Evolutionary conservation across 768 basidiomycete genomes (phyloP).

Genomic region (Trametes cubensis): DNA sequence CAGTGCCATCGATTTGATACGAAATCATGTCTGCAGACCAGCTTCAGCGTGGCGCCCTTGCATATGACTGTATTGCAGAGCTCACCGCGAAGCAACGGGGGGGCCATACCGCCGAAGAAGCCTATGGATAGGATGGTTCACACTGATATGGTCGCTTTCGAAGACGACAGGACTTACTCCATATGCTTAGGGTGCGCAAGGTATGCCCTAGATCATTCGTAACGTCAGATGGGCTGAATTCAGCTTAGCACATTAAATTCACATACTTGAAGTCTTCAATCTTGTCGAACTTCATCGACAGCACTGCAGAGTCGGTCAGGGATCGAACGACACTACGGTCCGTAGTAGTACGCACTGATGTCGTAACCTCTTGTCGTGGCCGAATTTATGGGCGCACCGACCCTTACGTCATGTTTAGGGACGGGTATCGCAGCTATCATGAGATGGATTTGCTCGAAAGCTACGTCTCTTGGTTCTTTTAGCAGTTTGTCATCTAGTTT

Average conservation of each 20-base stretch:
- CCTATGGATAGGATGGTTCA: not conserved
- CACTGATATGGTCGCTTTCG: no score
- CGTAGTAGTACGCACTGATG: conserved; percentile 13
- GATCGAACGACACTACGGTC: not conserved
- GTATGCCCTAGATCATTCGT: conserved; percentile 1
- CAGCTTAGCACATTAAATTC: no score
- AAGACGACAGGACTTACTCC: not conserved
- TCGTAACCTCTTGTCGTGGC: conserved; percentile 10
- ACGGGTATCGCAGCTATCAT: conserved; percentile 12
- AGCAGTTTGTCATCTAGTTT: conserved; percentile 8
- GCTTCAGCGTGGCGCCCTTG: no score
- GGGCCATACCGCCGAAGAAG: conserved; percentile 9
- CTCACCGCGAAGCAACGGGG: conserved; percentile 4
- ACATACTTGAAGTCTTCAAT: conserved; percentile 14
- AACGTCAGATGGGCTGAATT: not conserved
- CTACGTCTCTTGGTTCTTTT: conserved; percentile 13
- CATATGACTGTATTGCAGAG: not conserved
- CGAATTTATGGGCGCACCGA: conserved; percentile 11
- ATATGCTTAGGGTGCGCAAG: conserved; percentile 15
- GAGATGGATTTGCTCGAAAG: conserved; percentile 9
- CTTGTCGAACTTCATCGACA: conserved; percentile 13
- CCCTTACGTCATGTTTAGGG: conserved; percentile 11
- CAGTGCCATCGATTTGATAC: conserved; percentile 17
- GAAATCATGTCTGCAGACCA: conserved; percentile 5
- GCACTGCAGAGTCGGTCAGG: not conserved